A percentile compares a stretch with the other conserved stretches of the same genome.
phyloP scores from a whole-genome alignment of 148 eudicot species.

The Chenopodium quinoa region DNA sequence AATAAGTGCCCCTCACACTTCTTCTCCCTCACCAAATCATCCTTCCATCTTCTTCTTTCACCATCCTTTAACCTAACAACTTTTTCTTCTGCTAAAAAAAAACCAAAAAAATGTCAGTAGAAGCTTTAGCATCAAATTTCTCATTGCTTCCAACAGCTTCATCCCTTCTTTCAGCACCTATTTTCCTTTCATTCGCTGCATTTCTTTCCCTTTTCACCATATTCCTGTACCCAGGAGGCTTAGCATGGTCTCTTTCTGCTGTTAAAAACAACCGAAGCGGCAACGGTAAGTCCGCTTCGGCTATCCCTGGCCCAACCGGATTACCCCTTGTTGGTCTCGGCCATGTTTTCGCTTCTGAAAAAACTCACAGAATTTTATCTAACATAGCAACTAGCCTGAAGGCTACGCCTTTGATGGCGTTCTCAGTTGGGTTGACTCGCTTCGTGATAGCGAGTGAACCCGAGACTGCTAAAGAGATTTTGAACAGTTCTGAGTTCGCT shows the following conservation, averaged over 20 bases:
- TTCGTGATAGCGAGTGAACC: constrained; percentile 64
- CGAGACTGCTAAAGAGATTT: constrained; percentile 68
- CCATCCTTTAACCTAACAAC: constrained; percentile 6
- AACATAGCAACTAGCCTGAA: constrained; percentile 20
- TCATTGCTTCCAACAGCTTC: neutral
- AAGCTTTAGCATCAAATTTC: constrained; percentile 4
- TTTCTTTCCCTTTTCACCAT: constrained; percentile 38
- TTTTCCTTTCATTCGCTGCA: constrained; percentile 16
- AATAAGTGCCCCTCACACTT: neutral
- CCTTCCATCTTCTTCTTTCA: neutral
- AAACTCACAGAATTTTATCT: constrained; percentile 52
- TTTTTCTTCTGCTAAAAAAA: neutral
- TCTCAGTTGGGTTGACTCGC: constrained; percentile 77
- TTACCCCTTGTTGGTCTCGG: constrained; percentile 55
- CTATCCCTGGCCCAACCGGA: constrained; percentile 78
- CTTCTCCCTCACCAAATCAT: neutral
- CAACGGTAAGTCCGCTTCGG: constrained; percentile 12
- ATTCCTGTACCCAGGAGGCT: constrained; percentile 67
- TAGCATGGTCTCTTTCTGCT: constrained; percentile 66
- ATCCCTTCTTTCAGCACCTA: constrained; percentile 13
- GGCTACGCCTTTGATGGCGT: constrained; percentile 61
- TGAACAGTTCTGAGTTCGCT: constrained; percentile 64
- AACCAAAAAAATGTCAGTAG: constrained; percentile 24
- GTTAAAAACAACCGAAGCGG: neutral
- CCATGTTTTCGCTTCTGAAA: constrained; percentile 37